phyloP scores from a whole-genome alignment of 768 basidiomycete genomes.

The Strobilomyces dryophilus region DNA sequence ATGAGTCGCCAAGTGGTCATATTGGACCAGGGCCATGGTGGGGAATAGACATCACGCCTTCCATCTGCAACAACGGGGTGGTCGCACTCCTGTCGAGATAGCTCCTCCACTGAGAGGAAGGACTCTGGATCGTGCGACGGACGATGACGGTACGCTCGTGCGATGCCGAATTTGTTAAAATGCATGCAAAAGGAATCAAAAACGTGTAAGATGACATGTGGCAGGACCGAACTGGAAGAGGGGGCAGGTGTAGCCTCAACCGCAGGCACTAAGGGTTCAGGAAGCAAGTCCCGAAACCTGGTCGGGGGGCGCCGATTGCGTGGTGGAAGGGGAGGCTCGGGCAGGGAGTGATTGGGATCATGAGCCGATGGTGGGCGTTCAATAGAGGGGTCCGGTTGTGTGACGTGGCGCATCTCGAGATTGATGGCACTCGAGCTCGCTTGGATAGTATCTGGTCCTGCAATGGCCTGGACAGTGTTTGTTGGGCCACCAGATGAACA shows the following conservation, averaged over 20 bases:
- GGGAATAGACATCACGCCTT: background rate
- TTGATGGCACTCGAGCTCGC: background rate
- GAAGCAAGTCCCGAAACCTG: background rate
- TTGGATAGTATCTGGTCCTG: background rate
- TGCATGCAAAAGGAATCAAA: background rate
- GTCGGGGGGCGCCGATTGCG: background rate
- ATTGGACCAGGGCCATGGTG: background rate
- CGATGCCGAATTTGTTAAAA: background rate
- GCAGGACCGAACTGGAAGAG: background rate
- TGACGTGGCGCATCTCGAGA: background rate
- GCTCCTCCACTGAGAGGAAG: background rate
- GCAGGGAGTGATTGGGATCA: background rate
- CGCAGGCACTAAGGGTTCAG: background rate
- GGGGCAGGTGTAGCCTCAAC: background rate
- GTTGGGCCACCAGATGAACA: background rate
- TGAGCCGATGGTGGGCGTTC: background rate
- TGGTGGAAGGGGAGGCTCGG: background rate
- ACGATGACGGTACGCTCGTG: background rate
- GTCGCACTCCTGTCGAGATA: background rate
- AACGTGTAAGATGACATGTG: background rate
- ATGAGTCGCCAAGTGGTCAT: background rate
- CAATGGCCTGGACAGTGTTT: background rate
- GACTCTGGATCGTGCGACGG: background rate
- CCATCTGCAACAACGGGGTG: background rate
- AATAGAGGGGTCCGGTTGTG: too few species aligned